Evolutionary conservation across 2,329 filamentous ascomycete species (phyloP), one percentile per base, ranked within the genome.

Genomic region (Chaetomium strumarium): DNA sequence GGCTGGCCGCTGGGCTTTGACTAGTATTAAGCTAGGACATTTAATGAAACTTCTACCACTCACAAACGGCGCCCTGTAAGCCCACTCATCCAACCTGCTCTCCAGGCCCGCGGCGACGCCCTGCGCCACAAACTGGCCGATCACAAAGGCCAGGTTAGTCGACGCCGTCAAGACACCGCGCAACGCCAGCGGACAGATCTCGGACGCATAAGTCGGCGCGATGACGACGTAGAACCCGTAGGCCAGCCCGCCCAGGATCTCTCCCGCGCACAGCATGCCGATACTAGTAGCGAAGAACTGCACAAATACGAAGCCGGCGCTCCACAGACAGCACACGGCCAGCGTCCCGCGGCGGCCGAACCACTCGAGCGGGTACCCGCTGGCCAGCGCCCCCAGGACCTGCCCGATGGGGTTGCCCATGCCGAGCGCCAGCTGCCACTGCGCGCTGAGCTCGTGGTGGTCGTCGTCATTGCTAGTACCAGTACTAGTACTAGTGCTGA

Each of bases 141-240:
- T 80, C 39, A 82, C 80, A 66, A 82, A 84, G 60, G 79, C 83
- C 36, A 84, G 67, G 59, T 83, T 84, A 52, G 83, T 76, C 52
- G 77, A 84, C 33, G 76, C 76, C 1, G 80, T 83, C 19, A 83
- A 66, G 41, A 79, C 73, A 29, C 77, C 78, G 29, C 81, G 74
- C 37, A 85, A 72, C 1, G 75, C 75, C 30, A 80, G 70, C 2
- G 81, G 81, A 37, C 78, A 80, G 7, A 84, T 39, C 45, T 47
- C 45, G 10, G 45, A 47, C 77, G 79, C 79, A 59, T 84, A 84
- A 0, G 80, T 76, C 0, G 81, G 75, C 0, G 76, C 76, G 49
- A 78, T 78, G 24, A 81, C 77, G 5, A 79, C 79, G 62, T 81
- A 84, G 49, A 77, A 79, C 2, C 80, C 81, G n/a, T 81, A 71